phyloP scores from a whole-genome alignment of 441 rosid genomes.

The Jatropha multifida region DNA sequence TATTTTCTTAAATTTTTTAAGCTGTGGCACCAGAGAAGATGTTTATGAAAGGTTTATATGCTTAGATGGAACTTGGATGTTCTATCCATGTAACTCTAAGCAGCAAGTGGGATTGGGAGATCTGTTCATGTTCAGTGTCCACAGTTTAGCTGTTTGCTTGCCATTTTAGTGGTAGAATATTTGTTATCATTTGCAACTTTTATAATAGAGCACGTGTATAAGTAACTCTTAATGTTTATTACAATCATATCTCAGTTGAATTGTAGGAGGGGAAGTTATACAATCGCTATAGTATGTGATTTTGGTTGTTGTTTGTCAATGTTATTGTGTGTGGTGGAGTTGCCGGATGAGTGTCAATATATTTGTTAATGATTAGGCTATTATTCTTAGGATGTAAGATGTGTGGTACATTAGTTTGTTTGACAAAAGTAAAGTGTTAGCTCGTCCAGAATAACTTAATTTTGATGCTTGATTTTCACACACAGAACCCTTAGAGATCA shows the following conservation, averaged over 20 bases:
- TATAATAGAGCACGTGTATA: not conserved
- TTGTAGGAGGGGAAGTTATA: not conserved
- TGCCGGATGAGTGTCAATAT: not conserved
- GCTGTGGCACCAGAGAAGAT: not conserved
- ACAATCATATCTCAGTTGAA: not conserved
- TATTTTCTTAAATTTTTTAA: not conserved
- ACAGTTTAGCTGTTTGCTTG: not conserved
- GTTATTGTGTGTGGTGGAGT: not conserved
- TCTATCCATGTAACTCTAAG: not conserved
- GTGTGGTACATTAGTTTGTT: not conserved
- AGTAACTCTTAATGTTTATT: too few relatives aligned
- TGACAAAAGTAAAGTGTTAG: not conserved
- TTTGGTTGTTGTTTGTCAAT: slow-evolving; percentile 1
- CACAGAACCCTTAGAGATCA: not conserved
- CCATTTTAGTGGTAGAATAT: not conserved
- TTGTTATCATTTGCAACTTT: not conserved
- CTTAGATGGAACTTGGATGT: not conserved
- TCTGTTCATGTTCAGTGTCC: not conserved
- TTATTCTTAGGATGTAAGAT: not conserved
- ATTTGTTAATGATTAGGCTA: not conserved
- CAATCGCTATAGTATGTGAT: not conserved
- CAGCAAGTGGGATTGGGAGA: not conserved
- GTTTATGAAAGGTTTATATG: not conserved
- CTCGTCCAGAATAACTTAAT: not conserved
- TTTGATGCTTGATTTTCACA: not conserved